Conservation (phyloP, 2,329 filamentous ascomycete genomes). For the Paecilomyces dactylethromorphus region DNA sequence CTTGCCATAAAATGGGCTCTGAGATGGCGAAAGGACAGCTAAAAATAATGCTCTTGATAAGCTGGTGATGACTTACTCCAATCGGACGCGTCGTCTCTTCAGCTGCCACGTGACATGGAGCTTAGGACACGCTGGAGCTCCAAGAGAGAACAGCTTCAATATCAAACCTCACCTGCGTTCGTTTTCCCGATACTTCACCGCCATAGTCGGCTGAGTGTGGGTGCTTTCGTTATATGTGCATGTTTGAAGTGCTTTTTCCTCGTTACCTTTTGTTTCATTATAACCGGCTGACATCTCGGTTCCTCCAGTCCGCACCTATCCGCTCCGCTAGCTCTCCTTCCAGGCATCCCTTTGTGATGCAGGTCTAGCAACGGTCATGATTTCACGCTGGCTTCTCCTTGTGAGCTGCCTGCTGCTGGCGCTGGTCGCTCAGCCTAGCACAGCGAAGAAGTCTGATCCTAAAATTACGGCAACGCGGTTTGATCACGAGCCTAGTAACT, state of each 20-base stretch:
- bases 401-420: conserved; percentile 48
- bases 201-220: not conserved
- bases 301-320: not conserved
- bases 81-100: not conserved
- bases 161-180: not conserved
- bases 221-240: not conserved
- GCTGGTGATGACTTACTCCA: not conserved
- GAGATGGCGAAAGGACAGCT: no score
- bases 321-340: not conserved
- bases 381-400: conserved; percentile 39
- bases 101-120: not conserved
- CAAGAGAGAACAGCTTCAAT: not conserved
- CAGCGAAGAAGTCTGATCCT: conserved; percentile 56
- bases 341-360: conserved; percentile 5
- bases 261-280: not conserved
- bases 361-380: conserved; percentile 24
- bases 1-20: no score
- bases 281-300: not conserved
- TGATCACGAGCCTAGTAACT: conserved; percentile 57
- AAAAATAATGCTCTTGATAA: no score
- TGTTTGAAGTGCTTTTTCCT: not conserved
- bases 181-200: not conserved
- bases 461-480: conserved; percentile 60
- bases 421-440: conserved; percentile 28
- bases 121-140: not conserved